Evolutionary conservation across 2,329 filamentous ascomycete species (phyloP), one percentile per base, ranked within the genome.

Genomic region (Fusarium redolens): DNA sequence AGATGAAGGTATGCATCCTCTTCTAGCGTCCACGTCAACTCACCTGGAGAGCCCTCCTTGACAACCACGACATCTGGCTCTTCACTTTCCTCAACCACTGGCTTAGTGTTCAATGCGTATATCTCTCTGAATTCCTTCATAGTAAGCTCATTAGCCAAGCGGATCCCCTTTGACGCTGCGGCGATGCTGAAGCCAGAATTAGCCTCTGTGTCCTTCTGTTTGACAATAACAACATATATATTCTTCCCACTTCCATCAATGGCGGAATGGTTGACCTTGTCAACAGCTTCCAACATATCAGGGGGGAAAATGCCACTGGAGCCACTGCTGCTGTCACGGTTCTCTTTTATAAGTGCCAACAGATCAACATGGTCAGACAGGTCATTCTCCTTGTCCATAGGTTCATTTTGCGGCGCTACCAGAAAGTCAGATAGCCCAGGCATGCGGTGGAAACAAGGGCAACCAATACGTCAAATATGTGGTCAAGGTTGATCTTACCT

Each of bases 121-220:
- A 22, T 3, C 1, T 38, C 5, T 35, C 25, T 35, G 8, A 58
- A 58, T 11, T 35, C 20, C 20, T 30, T 58, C 43, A 58, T 51
- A 58, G 55, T 22, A 58, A 58, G 55, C 43, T 58, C 43, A 38
- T 58, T 58, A 37, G 55, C 55, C 55, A 51, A 15, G 47, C 35
- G 55, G 31, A 37, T 10, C 55, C 43, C 43, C 22, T 58, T 48
- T 3, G 43, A 13, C 1, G 55, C 55, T 30, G 55, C 5, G 25
- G 31, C 6, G 55, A 51, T 10, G 20, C 43, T 58, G 31, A 58
- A 58, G 25, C 14, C 33, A 28, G 7, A 22, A 31, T 58, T 58
- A 58, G 55, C 55, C 14, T 58, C 31, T 20, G 15, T 10, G 2
- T n/a, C 20, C 44, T 58, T 51, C 12, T 58, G 41, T 3, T 3